Percentiles rank a stretch among this genome's conserved stretches.
phyloP scores from a whole-genome alignment of 805 yeast genomes.

The Candida chauliodis region DNA sequence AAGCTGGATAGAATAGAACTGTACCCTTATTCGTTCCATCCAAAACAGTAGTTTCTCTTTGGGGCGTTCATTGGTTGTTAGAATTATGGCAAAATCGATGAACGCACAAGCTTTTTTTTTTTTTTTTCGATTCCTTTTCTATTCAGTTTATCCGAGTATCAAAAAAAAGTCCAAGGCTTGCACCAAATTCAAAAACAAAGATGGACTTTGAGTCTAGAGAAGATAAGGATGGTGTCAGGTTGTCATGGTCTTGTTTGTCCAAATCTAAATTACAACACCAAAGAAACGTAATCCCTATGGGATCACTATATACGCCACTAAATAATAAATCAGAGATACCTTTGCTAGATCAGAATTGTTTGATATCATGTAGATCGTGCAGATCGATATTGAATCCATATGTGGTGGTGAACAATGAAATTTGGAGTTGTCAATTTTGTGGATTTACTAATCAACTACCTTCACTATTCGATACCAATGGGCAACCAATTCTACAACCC shows the following conservation, averaged over 20 bases:
- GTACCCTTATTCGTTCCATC: no score
- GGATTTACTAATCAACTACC: constrained; percentile 41
- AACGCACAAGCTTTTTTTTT: not conserved
- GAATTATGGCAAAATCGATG: not conserved
- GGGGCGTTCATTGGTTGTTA: no score
- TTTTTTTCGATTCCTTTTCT: not conserved
- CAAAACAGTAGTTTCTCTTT: no score
- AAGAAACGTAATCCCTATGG: constrained; percentile 52
- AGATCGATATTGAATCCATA: constrained; percentile 53
- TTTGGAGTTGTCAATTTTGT: constrained; percentile 61
- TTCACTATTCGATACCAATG: constrained; percentile 19
- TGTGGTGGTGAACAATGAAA: constrained; percentile 30
- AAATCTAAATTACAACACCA: constrained; percentile 50
- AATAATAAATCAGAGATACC: constrained; percentile 42
- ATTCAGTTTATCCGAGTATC: constrained; percentile 2
- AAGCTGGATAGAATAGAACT: no score
- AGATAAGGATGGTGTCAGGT: constrained; percentile 69
- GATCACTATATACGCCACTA: constrained; percentile 58
- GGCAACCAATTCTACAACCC: constrained; percentile 20
- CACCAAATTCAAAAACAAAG: not conserved
- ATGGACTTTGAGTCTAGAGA: constrained; percentile 56
- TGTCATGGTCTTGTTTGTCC: constrained; percentile 69
- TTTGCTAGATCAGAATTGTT: constrained; percentile 27
- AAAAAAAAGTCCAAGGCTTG: not conserved
- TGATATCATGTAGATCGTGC: constrained; percentile 51